A percentile compares a stretch with the other conserved stretches of the same genome.
These are phyloP conservation scores for Cryoendolithus antarcticus DNA, from an alignment of 2,329 filamentous ascomycete species.

Conservation along the genomic window DNA sequence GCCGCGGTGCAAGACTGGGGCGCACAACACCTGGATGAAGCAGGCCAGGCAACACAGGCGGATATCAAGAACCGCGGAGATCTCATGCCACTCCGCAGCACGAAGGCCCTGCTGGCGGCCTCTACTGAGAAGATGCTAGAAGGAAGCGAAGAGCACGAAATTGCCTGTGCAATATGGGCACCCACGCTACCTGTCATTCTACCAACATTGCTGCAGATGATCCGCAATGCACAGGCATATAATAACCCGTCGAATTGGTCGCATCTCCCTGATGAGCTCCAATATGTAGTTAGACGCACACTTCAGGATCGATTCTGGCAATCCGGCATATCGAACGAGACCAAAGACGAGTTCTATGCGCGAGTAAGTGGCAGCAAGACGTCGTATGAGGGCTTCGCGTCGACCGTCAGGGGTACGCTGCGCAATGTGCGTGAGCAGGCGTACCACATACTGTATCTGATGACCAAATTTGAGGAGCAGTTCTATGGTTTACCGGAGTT, in stretches of 20 bases:
- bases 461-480: slow-evolving; percentile 73
- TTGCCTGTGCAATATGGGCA: slow-evolving; percentile 73
- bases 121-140: slow-evolving; percentile 82
- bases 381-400: slow-evolving; percentile 87
- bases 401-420: slow-evolving; percentile 78
- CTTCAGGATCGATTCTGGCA: slow-evolving; percentile 97
- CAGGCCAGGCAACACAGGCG: slow-evolving; percentile 66
- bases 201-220: slow-evolving; percentile 69
- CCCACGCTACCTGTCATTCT: slow-evolving; percentile 73
- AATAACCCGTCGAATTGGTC: slow-evolving; percentile 80
- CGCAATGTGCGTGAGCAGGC: slow-evolving; percentile 83
- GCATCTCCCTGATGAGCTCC: slow-evolving; percentile 62
- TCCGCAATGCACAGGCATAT: slow-evolving; percentile 82
- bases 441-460: slow-evolving; percentile 87
- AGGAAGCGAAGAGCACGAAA: slow-evolving; percentile 57
- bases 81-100: slow-evolving; percentile 68
- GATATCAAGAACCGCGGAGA: slow-evolving; percentile 65
- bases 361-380: slow-evolving; percentile 78
- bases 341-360: slow-evolving; percentile 92
- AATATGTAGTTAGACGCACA: slow-evolving; percentile 64
- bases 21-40: slow-evolving; percentile 58
- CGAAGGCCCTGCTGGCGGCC: slow-evolving; percentile 83
- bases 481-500: slow-evolving; percentile 88
- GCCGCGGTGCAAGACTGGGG: slow-evolving; percentile 76
- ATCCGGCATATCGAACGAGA: slow-evolving; percentile 89